Evolutionary conservation across 2,329 filamentous ascomycete species (phyloP).

Genomic region (Apiospora malaysiana): DNA sequence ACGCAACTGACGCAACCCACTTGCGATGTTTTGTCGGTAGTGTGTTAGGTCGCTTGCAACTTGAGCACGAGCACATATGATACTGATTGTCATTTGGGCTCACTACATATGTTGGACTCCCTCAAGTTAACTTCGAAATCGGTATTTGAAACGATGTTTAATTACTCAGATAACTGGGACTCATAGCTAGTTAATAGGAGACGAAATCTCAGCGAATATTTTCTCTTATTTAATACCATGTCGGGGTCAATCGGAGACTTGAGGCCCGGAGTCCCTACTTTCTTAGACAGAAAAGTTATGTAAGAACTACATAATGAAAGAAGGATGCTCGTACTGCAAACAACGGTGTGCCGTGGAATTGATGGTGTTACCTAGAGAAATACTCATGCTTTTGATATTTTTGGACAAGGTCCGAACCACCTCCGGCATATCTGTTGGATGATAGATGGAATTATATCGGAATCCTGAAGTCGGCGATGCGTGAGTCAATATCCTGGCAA

Average conservation of each 20-base stretch:
- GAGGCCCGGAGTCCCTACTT: not conserved
- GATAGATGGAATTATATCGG: not conserved
- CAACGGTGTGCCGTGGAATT: not conserved
- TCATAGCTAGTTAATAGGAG: not conserved
- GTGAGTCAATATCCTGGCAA: constrained; percentile 10
- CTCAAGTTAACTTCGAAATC: no score
- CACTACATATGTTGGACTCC: no score
- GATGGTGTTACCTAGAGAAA: no score
- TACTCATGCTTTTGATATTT: not conserved
- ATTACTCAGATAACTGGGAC: no score
- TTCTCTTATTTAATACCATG: not conserved
- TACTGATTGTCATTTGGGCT: no score
- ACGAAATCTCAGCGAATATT: not conserved
- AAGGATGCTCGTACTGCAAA: not conserved
- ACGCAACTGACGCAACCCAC: no score
- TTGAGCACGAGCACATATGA: no score
- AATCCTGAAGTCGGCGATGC: not conserved
- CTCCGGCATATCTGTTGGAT: not conserved
- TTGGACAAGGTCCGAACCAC: not conserved
- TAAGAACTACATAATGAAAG: not conserved
- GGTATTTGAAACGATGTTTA: no score
- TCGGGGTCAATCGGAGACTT: not conserved
- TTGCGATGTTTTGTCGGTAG: no score
- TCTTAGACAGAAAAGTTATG: not conserved
- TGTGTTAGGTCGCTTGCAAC: no score